Evolutionary conservation across 495 filamentous ascomycete species (phyloP).

Genomic region (Penicillium cosmopolitanum): DNA sequence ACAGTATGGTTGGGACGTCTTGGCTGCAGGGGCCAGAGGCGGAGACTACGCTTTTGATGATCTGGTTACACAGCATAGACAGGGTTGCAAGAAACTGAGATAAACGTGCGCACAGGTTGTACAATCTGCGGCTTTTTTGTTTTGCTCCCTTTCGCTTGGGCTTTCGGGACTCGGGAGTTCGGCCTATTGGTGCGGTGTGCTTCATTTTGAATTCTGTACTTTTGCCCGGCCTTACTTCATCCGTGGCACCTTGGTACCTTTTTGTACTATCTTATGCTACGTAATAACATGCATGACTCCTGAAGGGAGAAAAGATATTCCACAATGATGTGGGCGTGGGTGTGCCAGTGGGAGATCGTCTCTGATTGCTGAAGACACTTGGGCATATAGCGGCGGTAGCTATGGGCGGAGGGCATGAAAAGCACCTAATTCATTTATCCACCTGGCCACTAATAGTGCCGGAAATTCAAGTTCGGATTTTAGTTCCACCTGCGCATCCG

Average conservation of each 20-base stretch:
- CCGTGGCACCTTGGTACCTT: neutral
- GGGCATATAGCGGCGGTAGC: too few relatives aligned
- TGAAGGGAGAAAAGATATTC: too few relatives aligned
- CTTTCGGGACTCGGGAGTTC: neutral
- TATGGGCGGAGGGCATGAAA: too few relatives aligned
- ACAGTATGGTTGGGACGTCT: neutral
- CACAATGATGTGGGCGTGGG: too few relatives aligned
- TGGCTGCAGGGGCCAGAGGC: constrained; percentile 10
- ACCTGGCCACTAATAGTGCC: neutral
- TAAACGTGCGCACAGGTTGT: constrained; percentile 17
- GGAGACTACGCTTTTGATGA: constrained; percentile 1
- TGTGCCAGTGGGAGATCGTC: too few relatives aligned
- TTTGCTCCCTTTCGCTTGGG: neutral
- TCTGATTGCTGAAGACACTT: too few relatives aligned
- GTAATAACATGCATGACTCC: neutral
- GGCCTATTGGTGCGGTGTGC: neutral
- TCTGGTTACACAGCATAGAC: constrained; percentile 14
- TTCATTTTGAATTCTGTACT: neutral
- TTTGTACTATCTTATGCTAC: neutral
- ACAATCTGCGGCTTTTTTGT: constrained; percentile 7
- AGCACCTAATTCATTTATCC: too few relatives aligned
- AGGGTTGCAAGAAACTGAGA: constrained; percentile 5
- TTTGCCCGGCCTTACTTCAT: constrained; percentile 6
- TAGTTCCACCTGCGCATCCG: neutral
- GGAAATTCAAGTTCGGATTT: neutral